A percentile compares a stretch with the other conserved stretches of the same genome.
Conservation (phyloP, 148 eudicot genomes). For the Vaccinium corymbosum region DNA sequence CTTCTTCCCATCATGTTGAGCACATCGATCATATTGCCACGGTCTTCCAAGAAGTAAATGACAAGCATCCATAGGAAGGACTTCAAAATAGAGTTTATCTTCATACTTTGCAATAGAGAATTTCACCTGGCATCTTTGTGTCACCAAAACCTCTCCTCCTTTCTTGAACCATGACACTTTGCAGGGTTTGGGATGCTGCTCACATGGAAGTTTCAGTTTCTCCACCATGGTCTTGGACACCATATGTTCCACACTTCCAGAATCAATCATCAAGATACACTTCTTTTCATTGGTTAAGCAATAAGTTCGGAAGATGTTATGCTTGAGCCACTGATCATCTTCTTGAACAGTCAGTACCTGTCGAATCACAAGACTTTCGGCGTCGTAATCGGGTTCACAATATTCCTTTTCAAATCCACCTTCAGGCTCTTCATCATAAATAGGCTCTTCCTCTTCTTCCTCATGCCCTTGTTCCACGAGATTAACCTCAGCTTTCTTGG, state of each 20-base stretch:
- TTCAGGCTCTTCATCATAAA: no score
- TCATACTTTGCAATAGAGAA: neutral
- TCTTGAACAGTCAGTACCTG: neutral
- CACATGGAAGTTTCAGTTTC: neutral
- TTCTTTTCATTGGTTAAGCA: neutral
- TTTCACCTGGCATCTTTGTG: neutral
- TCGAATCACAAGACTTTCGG: neutral
- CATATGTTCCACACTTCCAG: neutral
- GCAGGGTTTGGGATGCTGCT: neutral
- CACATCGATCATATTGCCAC: neutral
- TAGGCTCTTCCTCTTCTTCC: no score
- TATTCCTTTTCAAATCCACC: no score
- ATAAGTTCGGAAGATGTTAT: neutral
- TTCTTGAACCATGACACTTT: conserved; percentile 11
- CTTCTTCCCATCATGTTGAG: neutral
- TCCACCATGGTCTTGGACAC: neutral
- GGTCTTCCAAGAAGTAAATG: neutral
- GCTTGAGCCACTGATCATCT: neutral
- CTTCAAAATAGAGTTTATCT: neutral
- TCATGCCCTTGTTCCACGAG: no score
- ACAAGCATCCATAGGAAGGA: neutral
- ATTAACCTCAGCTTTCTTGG: no score
- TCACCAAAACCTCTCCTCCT: neutral
- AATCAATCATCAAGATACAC: neutral
- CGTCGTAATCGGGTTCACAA: no score